phyloP scores from a whole-genome alignment of 306 rosid species.

The Oemleria cerasiformis region DNA sequence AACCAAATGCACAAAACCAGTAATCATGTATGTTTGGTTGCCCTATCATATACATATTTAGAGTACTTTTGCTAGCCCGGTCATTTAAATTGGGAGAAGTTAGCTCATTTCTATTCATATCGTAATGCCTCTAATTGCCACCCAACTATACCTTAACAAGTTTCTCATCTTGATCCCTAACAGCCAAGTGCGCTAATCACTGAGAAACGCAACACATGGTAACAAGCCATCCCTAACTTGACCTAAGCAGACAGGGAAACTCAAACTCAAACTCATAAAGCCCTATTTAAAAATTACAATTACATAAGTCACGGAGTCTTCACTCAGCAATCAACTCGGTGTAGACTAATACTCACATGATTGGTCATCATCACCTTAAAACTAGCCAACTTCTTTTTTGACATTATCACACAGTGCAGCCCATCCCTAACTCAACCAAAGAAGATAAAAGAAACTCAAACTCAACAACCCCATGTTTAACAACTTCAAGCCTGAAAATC shows the following conservation, averaged over 20 bases:
- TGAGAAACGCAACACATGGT: not conserved
- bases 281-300: not conserved
- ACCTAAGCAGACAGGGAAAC: not conserved
- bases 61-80: too few relatives aligned
- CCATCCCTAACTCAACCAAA: not conserved
- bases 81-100: not conserved
- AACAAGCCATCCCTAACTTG: not conserved
- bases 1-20: not conserved
- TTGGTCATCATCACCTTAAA: not conserved
- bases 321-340: too few relatives aligned
- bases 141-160: too few relatives aligned
- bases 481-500: not conserved
- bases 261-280: not conserved
- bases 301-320: too few relatives aligned
- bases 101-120: too few relatives aligned
- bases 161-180: too few relatives aligned
- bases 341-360: not conserved
- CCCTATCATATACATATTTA: too few relatives aligned
- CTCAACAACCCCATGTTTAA: not conserved
- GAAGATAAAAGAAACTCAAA: not conserved
- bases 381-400: not conserved
- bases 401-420: not conserved
- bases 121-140: too few relatives aligned
- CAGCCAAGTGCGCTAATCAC: too few relatives aligned
- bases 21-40: too few relatives aligned